phyloP scores from a whole-genome alignment of 2,329 filamentous ascomycete genomes.

The Cladosporium halotolerans region DNA sequence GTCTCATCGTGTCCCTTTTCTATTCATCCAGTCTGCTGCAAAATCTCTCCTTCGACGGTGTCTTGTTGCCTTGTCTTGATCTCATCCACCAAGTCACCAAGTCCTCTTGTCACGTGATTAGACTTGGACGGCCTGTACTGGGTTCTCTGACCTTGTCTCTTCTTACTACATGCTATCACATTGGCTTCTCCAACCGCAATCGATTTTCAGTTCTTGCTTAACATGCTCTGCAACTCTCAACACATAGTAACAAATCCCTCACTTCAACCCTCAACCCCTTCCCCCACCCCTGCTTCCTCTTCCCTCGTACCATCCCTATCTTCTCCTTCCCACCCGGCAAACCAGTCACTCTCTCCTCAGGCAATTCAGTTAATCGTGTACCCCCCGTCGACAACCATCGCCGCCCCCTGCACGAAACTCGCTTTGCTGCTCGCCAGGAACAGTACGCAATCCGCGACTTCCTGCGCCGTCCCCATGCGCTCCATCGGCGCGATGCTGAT shows the following conservation, averaged over 20 bases:
- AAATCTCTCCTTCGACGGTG: not conserved
- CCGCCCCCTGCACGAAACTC: slow-evolving; percentile 41
- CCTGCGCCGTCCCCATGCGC: slow-evolving; percentile 40
- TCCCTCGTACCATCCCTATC: not conserved
- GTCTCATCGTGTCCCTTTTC: not conserved
- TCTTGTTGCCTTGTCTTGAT: not conserved
- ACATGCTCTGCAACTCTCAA: too few species aligned
- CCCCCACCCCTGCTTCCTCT: too few species aligned
- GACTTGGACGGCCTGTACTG: too few species aligned
- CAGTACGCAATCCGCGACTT: slow-evolving; percentile 43
- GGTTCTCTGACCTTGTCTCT: too few species aligned
- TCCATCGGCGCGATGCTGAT: slow-evolving; percentile 34
- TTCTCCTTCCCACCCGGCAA: not conserved
- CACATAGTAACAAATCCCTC: too few species aligned
- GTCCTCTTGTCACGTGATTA: too few species aligned
- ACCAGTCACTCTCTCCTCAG: not conserved
- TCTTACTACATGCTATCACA: too few species aligned
- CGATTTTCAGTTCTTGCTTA: too few species aligned
- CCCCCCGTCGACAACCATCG: slow-evolving; percentile 42
- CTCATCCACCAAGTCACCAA: too few species aligned
- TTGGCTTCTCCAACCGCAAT: too few species aligned
- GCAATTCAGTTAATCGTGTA: slow-evolving; percentile 37
- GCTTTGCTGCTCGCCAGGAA: slow-evolving; percentile 43
- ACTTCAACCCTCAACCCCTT: too few species aligned
- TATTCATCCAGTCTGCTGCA: not conserved